Conservation (phyloP, 805 yeast species). For the Kazachstania kunashirensis region DNA sequence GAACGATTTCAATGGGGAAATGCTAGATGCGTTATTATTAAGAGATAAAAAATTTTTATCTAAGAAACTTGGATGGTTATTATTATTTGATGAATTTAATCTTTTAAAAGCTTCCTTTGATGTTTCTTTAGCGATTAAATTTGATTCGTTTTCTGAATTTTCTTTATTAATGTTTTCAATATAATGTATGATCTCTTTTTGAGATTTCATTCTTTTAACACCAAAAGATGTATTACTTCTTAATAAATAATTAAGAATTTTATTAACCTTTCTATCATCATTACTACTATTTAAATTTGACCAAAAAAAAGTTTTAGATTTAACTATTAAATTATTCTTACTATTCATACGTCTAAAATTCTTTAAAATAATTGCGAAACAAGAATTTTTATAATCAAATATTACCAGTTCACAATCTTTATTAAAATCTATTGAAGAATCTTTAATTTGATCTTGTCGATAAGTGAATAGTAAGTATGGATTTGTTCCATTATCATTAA, state of each 20-base stretch:
- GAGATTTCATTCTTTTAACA: background rate
- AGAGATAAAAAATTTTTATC: background rate
- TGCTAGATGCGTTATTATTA: background rate
- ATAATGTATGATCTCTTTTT: background rate
- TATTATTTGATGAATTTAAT: too few relatives aligned
- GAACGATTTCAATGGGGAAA: background rate
- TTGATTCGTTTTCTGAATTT: background rate
- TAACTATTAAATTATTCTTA: slow-evolving; percentile 1
- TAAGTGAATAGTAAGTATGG: slow-evolving; percentile 10
- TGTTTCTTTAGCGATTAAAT: background rate
- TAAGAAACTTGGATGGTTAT: background rate
- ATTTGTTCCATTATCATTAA: slow-evolving; percentile 10
- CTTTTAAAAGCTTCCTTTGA: background rate
- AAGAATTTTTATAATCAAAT: slow-evolving; percentile 11
- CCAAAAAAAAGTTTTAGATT: background rate
- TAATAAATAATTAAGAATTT: background rate
- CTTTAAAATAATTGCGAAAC: slow-evolving; percentile 14
- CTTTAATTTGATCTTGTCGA: slow-evolving; percentile 8
- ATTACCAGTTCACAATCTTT: slow-evolving; percentile 13
- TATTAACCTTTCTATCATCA: slow-evolving; percentile 1
- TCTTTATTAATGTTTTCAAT: background rate
- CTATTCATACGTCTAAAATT: slow-evolving; percentile 7
- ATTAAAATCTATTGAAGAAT: slow-evolving; percentile 11
- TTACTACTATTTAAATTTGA: background rate
- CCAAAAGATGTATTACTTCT: background rate